These are phyloP conservation scores for Pseudocercospora pini-densiflorae DNA, from an alignment of 2,329 filamentous ascomycete species.

Conservation along the genomic window DNA sequence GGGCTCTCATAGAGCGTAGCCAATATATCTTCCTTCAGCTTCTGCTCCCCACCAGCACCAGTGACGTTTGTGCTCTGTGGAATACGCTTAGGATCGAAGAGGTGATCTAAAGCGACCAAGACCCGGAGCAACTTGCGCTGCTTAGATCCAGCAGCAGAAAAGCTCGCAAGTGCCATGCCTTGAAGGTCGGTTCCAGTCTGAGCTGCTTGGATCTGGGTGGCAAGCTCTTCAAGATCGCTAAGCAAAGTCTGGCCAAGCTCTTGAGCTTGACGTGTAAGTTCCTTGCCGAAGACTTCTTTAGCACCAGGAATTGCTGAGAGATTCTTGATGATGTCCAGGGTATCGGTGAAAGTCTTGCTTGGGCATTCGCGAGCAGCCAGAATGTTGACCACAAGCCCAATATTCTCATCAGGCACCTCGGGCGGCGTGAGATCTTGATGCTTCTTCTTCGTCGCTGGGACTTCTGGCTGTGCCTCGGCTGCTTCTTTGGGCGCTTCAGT, in stretches of 20 bases:
- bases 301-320: constrained; percentile 90
- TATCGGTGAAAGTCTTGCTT: constrained; percentile 97
- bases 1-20: constrained; percentile 87
- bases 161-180: constrained; percentile 89
- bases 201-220: constrained; percentile 84
- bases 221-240: constrained; percentile 79
- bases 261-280: constrained; percentile 87
- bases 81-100: constrained; percentile 79
- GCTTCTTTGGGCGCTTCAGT: constrained; percentile 39
- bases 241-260: constrained; percentile 83
- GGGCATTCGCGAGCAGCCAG: constrained; percentile 95
- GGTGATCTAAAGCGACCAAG: constrained; percentile 89
- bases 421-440: constrained; percentile 74
- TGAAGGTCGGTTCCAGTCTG: constrained; percentile 93
- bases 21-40: constrained; percentile 82
- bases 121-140: constrained; percentile 95
- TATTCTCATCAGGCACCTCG: constrained; percentile 83
- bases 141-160: constrained; percentile 93
- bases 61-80: constrained; percentile 22
- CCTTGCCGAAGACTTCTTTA: constrained; percentile 88
- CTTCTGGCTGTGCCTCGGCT: constrained; percentile 34
- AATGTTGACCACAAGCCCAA: constrained; percentile 94
- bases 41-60: constrained; percentile 50
- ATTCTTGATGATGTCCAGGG: constrained; percentile 97
- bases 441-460: constrained; percentile 57